These are phyloP conservation scores for Fusarium pseudoanthophilum DNA, from an alignment of 2,329 filamentous ascomycete species.

Conservation along the genomic window DNA sequence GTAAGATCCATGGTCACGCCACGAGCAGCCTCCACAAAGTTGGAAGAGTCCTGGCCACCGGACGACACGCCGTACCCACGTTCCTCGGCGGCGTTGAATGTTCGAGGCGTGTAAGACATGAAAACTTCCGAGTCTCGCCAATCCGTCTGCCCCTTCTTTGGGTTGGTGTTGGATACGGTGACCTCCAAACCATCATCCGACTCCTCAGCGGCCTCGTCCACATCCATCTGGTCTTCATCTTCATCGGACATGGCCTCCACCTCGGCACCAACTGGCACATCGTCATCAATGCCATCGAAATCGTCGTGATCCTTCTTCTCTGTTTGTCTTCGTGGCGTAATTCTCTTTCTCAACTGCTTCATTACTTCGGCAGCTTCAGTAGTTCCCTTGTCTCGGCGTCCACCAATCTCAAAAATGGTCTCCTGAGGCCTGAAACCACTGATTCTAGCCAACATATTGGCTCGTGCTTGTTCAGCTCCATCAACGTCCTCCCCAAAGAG, in stretches of 20 bases:
- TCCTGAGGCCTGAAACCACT: conserved; percentile 90
- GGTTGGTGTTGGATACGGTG: conserved; percentile 71
- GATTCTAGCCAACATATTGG: conserved; percentile 88
- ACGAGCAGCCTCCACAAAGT: conserved; percentile 90
- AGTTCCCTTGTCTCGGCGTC: conserved; percentile 73
- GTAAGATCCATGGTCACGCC: conserved; percentile 90
- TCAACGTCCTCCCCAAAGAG: conserved; percentile 80
- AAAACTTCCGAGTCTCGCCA: conserved; percentile 91
- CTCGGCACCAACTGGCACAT: conserved; percentile 50
- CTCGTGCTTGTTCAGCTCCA: conserved; percentile 75
- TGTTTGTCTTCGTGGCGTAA: conserved; percentile 66
- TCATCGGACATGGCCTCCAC: conserved; percentile 45
- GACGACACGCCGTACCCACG: conserved; percentile 93
- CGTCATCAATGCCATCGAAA: conserved; percentile 47
- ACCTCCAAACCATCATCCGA: conserved; percentile 75
- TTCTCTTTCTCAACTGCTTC: conserved; percentile 76
- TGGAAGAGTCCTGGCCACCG: conserved; percentile 72
- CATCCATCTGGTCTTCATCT: conserved; percentile 51
- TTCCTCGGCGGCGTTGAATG: conserved; percentile 84
- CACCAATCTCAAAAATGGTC: conserved; percentile 95
- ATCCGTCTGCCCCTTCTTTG: conserved; percentile 66
- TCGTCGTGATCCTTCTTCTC: conserved; percentile 54
- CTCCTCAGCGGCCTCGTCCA: conserved; percentile 60
- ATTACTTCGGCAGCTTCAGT: conserved; percentile 79
- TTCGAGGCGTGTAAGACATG: conserved; percentile 93